phyloP scores from a whole-genome alignment of 1,284 basidiomycete species.

The Agaricales sp. region DNA sequence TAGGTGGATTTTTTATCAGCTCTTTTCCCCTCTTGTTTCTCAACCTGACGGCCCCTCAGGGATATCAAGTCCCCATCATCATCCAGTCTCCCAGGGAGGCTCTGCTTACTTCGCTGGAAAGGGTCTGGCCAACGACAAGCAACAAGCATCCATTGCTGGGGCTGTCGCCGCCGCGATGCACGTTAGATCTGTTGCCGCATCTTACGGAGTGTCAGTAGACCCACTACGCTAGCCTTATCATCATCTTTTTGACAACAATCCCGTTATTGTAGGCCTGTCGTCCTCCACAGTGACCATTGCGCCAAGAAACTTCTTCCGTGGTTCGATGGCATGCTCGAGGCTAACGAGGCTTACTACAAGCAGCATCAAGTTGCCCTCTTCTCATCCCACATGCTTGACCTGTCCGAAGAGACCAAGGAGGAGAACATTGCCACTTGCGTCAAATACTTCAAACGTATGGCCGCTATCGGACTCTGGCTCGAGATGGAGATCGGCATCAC shows the following conservation, averaged over 20 bases:
- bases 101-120: conserved; percentile 97
- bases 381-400: conserved; percentile 99
- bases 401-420: conserved; percentile 97
- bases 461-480: conserved; percentile 89
- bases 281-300: conserved; percentile 99
- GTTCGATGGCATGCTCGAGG: conserved; percentile 99
- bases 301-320: conserved; percentile 97
- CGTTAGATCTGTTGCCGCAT: conserved; percentile 81
- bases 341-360: conserved; percentile 92
- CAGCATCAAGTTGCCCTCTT: conserved; percentile 87
- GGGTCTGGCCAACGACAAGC: conserved; percentile 90
- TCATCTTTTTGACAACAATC: conserved; percentile 3
- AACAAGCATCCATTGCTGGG: conserved; percentile 93
- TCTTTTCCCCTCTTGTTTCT: conserved; percentile 3
- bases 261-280: conserved; percentile 62
- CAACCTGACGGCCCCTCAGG: conserved; percentile 16
- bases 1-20: conserved; percentile 39
- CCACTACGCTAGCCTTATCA: conserved; percentile 3
- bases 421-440: conserved; percentile 93
- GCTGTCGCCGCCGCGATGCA: conserved; percentile 91
- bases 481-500: conserved; percentile 99
- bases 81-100: conserved; percentile 97
- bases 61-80: conserved; percentile 96
- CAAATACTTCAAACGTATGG: conserved; percentile 96
- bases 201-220: conserved; percentile 76